These are phyloP conservation scores for Scutellaria barbata DNA, from an alignment of 257 asterid genomes.

Conservation along the genomic window DNA sequence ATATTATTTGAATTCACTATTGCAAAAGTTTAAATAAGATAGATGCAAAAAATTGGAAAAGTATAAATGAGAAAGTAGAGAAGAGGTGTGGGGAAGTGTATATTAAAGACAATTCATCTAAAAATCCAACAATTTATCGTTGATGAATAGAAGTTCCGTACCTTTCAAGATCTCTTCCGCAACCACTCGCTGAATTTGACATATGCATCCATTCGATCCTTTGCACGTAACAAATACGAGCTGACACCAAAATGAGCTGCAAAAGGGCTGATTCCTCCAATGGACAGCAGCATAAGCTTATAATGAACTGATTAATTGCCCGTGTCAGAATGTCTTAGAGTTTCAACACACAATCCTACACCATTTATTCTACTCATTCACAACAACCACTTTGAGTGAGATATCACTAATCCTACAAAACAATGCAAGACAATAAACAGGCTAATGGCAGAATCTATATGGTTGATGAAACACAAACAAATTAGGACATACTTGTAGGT, in stretches of 20 bases:
- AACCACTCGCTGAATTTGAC: background rate
- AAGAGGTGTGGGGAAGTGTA: no score
- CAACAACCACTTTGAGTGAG: background rate
- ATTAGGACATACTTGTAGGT: background rate
- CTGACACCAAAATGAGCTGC: background rate
- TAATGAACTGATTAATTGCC: background rate
- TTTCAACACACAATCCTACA: background rate
- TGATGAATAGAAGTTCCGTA: no score
- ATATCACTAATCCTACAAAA: background rate
- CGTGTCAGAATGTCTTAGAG: background rate
- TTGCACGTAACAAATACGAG: background rate
- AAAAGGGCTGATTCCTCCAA: slow-evolving; percentile 1
- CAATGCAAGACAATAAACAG: background rate
- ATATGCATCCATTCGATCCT: background rate
- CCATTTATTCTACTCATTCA: background rate
- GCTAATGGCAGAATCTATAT: background rate
- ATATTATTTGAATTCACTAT: no score
- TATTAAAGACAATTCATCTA: no score
- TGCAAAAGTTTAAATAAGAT: no score
- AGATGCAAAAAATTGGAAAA: no score
- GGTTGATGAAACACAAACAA: background rate
- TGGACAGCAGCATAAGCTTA: background rate
- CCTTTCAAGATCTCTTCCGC: background rate
- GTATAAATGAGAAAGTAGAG: no score
- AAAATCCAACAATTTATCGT: no score